A percentile compares a stretch with the other conserved stretches of the same genome.
These are phyloP conservation scores for Alliaria petiolata DNA, from an alignment of 345 rosid genomes.

Conservation along the genomic window DNA sequence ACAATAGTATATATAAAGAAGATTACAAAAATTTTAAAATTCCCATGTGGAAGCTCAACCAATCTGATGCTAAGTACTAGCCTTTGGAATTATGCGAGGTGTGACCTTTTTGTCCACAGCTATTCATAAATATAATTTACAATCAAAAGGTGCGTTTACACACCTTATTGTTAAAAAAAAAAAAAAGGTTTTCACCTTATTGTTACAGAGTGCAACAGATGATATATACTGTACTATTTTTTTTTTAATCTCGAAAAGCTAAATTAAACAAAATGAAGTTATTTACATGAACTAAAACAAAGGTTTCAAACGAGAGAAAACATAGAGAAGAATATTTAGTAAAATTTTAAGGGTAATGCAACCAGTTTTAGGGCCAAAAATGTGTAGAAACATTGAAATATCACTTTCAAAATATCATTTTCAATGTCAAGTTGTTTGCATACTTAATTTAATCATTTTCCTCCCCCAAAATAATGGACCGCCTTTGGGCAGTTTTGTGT, in stretches of 20 bases:
- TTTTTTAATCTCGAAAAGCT: neutral
- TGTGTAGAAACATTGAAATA: slow-evolving; percentile 3
- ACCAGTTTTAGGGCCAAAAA: neutral
- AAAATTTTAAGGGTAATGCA: neutral
- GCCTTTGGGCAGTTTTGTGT: neutral
- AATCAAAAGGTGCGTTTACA: neutral
- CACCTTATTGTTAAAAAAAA: too few relatives aligned
- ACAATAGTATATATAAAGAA: slow-evolving; percentile 6
- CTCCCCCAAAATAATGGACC: neutral
- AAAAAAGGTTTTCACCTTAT: too few relatives aligned
- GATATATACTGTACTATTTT: neutral
- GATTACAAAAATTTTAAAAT: neutral
- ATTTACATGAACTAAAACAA: neutral
- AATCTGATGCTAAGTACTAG: slow-evolving; percentile 15
- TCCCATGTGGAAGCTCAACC: slow-evolving; percentile 31
- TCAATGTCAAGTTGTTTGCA: slow-evolving; percentile 18
- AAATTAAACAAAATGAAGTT: neutral
- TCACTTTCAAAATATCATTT: slow-evolving; percentile 19
- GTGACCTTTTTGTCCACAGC: slow-evolving; percentile 21
- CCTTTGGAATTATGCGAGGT: slow-evolving; percentile 8
- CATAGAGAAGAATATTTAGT: neutral
- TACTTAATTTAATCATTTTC: slow-evolving; percentile 11
- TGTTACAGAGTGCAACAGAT: neutral
- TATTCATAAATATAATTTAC: neutral
- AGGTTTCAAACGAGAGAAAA: neutral